A percentile compares a stretch with the other conserved stretches of the same genome.
Conservation (phyloP, 768 basidiomycete genomes). For the Panaeolus cyanescens region DNA sequence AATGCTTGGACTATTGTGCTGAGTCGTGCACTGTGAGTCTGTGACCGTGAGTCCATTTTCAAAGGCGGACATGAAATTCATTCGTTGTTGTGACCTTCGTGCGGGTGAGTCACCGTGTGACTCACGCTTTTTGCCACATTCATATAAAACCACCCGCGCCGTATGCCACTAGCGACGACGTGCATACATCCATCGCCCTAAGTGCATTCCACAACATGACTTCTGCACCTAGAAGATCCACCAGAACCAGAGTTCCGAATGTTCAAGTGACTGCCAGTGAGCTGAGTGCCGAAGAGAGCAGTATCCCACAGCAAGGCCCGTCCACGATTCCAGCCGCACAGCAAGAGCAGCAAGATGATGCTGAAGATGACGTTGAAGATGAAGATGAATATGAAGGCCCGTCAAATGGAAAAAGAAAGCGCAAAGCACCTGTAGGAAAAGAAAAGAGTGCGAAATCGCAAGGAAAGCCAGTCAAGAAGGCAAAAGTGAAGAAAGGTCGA, state of each 20-base stretch:
- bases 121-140: too few species aligned
- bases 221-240: not conserved
- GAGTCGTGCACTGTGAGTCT: too few species aligned
- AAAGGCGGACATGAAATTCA: too few species aligned
- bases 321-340: too few species aligned
- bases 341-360: not conserved
- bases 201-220: not conserved
- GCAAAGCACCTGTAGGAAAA: not conserved
- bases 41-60: too few species aligned
- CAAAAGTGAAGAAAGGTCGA: constrained; percentile 12
- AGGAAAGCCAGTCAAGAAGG: not conserved
- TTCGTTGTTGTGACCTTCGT: too few species aligned
- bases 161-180: too few species aligned
- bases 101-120: too few species aligned
- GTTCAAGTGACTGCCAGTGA: too few species aligned
- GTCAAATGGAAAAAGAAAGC: not conserved
- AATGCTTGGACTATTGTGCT: too few species aligned
- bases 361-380: not conserved
- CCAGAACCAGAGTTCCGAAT: not conserved
- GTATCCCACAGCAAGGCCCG: not conserved
- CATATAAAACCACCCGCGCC: too few species aligned
- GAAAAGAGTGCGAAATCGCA: not conserved
- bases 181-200: not conserved
- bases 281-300: not conserved
- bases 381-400: not conserved